Conservation (phyloP, 179 eudicot genomes). For the Gypsophila paniculata region DNA sequence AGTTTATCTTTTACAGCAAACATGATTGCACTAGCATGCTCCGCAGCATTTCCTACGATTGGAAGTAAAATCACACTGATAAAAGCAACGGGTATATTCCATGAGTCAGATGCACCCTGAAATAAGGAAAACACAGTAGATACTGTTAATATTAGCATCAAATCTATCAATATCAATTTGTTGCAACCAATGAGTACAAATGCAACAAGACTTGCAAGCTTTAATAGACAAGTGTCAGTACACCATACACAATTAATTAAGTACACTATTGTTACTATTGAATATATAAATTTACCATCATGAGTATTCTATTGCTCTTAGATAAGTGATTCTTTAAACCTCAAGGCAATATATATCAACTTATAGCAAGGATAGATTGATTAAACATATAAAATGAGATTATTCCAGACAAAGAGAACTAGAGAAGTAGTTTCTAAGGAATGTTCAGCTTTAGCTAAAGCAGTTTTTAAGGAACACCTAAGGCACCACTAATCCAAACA, state of each 20-base stretch:
- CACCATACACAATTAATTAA: not conserved
- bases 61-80: conserved; percentile 94
- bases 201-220: not conserved
- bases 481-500: not conserved
- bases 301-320: not conserved
- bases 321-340: not conserved
- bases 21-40: conserved; percentile 96
- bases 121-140: conserved; percentile 23
- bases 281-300: not conserved
- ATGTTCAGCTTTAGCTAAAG: not conserved
- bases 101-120: conserved; percentile 84
- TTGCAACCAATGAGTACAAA: not conserved
- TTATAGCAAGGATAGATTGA: not conserved
- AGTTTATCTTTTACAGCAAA: conserved; percentile 95
- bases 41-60: conserved; percentile 95
- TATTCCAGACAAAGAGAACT: not conserved
- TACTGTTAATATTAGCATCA: conserved; percentile 15
- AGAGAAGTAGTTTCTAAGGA: not conserved
- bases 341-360: not conserved
- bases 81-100: conserved; percentile 75
- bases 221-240: not conserved
- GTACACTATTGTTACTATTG: not conserved
- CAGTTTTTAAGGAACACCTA: not conserved
- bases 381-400: not conserved
- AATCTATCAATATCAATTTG: not conserved